Evolutionary conservation across 257 asterid species (phyloP), one percentile per base, ranked within the genome.

Genomic region (Nicotiana paniculata): DNA sequence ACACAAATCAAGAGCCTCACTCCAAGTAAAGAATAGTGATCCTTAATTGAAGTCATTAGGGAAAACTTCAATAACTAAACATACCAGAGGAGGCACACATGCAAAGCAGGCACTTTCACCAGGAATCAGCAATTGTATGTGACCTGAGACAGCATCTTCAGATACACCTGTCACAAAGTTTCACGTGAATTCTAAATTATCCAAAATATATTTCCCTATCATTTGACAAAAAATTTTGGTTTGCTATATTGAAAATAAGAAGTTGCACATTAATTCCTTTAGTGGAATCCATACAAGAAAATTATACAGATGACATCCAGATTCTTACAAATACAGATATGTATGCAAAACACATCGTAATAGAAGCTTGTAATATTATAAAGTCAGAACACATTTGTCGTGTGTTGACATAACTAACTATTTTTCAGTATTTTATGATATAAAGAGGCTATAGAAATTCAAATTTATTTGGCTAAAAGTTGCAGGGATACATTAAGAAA

Each of bases 71-170:
- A 82, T 21, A 53, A 46, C 46, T 46, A 62, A 81, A 77, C 93
- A 81, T 91, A 96, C 99, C 98, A 96, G 84, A 61, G 99, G 99
- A 68, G 99, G 99, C 55, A 97, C 99, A 90, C 99, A 96, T 51
- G 99, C 99, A 91, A 96, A 96, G 90, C 99, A 96, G 12, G 99
- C 99, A 76, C 97, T 93, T 91, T 96, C 98, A 77, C 99, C 97
- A 78, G 99, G 99, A 88, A 94, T 88, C 86, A 96, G 88, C 84
- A 96, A 88, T 87, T 96, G 99, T 82, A 96, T 91, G 86, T 96
- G 99, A 78, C 99, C 99, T 54, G 99, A 96, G 86, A 96, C 98
- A 81, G 98, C 99, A 90, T 96, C 90, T 88, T 96, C 98, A 24
- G 99, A 96, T 80, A 96, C 99, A 87, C 98, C 99, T 94, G 91